Evolutionary conservation across 305 asterid genomes (phyloP), one percentile per base, ranked within the genome.

Genomic region (Rubia tinctorum): DNA sequence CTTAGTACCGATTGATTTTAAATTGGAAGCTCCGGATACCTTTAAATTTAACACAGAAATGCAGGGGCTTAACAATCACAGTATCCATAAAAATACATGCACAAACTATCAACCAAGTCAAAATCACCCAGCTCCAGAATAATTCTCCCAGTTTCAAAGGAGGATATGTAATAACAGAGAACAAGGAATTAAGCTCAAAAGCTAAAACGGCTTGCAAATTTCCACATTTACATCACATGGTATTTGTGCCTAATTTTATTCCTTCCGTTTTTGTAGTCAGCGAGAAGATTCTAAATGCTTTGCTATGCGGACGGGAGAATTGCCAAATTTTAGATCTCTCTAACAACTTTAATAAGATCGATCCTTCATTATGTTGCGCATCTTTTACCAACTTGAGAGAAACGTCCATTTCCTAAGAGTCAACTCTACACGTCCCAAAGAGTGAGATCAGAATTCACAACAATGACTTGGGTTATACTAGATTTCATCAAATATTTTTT

Each of bases 191-290:
- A 51, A 8, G 58, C 34, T 30, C 34, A 51, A 51, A 51, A 51
- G 58, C 58, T 51, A 34, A 75, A 58, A 55, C 30, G 53, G 49
- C 37, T 53, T 53, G 14, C 42, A 27, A 58, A 58, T 58, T 58
- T 58, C 64, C 64, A 58, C 64, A 58, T 58, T n/a, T 58, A 8
- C 34, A 58, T 75, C 69, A 67, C 68, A 59, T 56, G 69, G 22
- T 9, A 10, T 23, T 25, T 74, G 42, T 23, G 27, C 42, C 45
- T 59, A 23, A 11, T 8, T 11, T 0, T 23, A 20, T 58, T 22
- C 64, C 68, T 30, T 49, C 20, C 34, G 12, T 17, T 53, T 53
- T 53, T 53, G 59, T 6, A 53, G 55, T 49, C 55, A 49, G 55
- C 14, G n/a, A 49, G 14, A 49, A 49, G 59, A 53, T 53, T 53